phyloP scores from a whole-genome alignment of 768 basidiomycete genomes.

The Scleroderma bovista region DNA sequence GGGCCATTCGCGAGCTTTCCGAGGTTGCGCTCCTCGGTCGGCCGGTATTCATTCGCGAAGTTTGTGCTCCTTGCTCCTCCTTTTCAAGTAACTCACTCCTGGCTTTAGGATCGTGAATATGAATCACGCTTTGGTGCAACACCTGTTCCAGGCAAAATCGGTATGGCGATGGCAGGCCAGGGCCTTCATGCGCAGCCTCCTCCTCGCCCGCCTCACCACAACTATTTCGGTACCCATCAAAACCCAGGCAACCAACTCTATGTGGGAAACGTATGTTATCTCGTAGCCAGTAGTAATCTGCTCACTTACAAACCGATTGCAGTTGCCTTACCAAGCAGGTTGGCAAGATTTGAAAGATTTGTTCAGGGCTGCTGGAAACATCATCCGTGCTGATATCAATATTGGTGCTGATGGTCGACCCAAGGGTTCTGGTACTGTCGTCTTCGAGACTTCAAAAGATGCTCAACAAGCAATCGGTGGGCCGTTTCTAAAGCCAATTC shows the following conservation, averaged over 20 bases:
- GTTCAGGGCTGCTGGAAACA: constrained; percentile 92
- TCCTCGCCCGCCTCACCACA: constrained; percentile 78
- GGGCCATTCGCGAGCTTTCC: constrained; percentile 84
- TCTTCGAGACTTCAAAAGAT: constrained; percentile 88
- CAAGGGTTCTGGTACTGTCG: constrained; percentile 96
- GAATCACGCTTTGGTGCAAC: constrained; percentile 94
- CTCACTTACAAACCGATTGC: constrained; percentile 1
- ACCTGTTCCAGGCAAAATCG: constrained; percentile 93
- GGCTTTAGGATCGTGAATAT: constrained; percentile 86
- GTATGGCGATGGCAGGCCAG: constrained; percentile 94
- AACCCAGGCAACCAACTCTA: constrained; percentile 89
- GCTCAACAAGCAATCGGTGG: constrained; percentile 87
- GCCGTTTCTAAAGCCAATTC: constrained; percentile 27
- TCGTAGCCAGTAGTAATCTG: background rate
- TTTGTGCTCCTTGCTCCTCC: constrained; percentile 26
- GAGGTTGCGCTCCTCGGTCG: constrained; percentile 89
- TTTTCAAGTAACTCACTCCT: background rate
- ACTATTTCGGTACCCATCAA: constrained; percentile 51
- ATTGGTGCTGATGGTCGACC: constrained; percentile 89
- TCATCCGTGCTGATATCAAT: constrained; percentile 93
- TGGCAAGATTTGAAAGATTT: constrained; percentile 99
- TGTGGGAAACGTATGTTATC: constrained; percentile 72
- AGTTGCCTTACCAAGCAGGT: constrained; percentile 96
- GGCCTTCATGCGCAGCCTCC: constrained; percentile 75
- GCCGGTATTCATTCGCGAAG: constrained; percentile 95